Conservation (phyloP, 495 filamentous ascomycete species). For the Penicillium simplicissimum region DNA sequence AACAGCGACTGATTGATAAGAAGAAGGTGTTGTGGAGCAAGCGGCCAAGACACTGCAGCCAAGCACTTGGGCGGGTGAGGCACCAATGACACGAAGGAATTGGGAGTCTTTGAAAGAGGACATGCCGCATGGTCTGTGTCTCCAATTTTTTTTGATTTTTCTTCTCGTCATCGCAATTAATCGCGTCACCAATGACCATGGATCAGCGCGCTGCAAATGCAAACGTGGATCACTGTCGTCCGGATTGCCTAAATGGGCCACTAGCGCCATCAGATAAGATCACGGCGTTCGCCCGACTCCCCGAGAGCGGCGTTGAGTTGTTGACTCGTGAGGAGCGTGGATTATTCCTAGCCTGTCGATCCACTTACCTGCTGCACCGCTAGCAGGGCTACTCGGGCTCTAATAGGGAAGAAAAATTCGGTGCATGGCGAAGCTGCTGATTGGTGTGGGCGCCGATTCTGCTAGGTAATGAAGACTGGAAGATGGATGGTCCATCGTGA, state of each 20-base stretch:
- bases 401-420: conserved; percentile 14
- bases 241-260: conserved; percentile 15
- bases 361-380: conserved; percentile 22
- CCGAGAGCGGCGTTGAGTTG: conserved; percentile 9
- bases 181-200: conserved; percentile 19
- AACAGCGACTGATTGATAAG: conserved; percentile 36
- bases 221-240: conserved; percentile 16
- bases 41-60: conserved; percentile 11
- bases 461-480: conserved; percentile 24
- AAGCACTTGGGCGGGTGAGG: neutral
- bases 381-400: conserved; percentile 2
- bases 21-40: conserved; percentile 13
- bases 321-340: conserved; percentile 3
- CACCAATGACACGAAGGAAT: conserved; percentile 9
- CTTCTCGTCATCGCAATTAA: conserved; percentile 10
- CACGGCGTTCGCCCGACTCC: conserved; percentile 18
- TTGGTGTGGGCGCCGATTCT: conserved; percentile 26
- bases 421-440: conserved; percentile 1
- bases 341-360: conserved; percentile 21
- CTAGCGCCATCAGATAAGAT: conserved; percentile 39
- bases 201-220: conserved; percentile 2
- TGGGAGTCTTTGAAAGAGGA: neutral
- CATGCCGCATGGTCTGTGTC: conserved; percentile 11
- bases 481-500: conserved; percentile 14
- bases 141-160: neutral